A percentile compares a stretch with the other conserved stretches of the same genome.
phyloP scores from a whole-genome alignment of 2,329 filamentous ascomycete species.

The Sclerotinia glacialis region DNA sequence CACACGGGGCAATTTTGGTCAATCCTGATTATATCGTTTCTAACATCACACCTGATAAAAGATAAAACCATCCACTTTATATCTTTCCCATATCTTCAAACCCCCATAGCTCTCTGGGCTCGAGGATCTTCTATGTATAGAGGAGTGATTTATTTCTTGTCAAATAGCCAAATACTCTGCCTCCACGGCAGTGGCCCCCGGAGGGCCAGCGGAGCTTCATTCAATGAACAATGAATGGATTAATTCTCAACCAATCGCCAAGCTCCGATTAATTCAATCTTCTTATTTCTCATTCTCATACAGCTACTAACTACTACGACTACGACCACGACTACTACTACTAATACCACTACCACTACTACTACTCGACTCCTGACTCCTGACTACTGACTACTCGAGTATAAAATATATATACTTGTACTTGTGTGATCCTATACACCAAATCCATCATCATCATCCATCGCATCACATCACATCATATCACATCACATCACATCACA shows the following conservation, averaged over 20 bases:
- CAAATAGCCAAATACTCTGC: neutral
- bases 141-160: neutral
- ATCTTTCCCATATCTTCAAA: neutral
- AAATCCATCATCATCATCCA: neutral
- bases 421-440: neutral
- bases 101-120: neutral
- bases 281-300: neutral
- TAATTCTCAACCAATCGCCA: neutral
- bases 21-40: too few relatives aligned
- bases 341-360: too few relatives aligned
- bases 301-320: too few relatives aligned
- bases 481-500: neutral
- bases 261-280: neutral
- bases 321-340: too few relatives aligned
- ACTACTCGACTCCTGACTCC: too few relatives aligned
- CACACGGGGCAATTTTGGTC: neutral
- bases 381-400: neutral
- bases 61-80: neutral
- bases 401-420: neutral
- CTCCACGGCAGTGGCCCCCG: neutral
- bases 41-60: neutral
- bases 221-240: too few relatives aligned
- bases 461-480: neutral
- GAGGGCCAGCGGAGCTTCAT: neutral
- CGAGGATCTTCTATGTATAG: neutral